Evolutionary conservation across 805 yeast species (phyloP), one percentile per base, ranked within the genome.

Genomic region (Wickerhamiella qilinensis): DNA sequence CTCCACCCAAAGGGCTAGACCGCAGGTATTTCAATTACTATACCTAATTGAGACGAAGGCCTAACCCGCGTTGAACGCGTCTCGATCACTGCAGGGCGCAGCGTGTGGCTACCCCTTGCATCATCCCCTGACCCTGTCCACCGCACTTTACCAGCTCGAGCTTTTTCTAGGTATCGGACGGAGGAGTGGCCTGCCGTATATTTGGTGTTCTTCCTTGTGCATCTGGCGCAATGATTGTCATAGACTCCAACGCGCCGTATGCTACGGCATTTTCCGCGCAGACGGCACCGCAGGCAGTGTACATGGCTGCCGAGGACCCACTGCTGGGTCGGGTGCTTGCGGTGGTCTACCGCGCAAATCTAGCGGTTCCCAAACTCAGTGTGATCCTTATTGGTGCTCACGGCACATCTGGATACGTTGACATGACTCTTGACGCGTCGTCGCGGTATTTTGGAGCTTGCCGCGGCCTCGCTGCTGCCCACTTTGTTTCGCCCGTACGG

Each of bases 371-470:
- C 12, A 43, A 44, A 30, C 52, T 57, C 20, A 50, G 57, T 16
- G 54, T 57, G 2, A 43, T 60, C 12, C 44, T 60, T 9, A 39
- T 60, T 12, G 54, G 60, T 19, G 39, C 55, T 40, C 75, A 73
- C 44, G 97, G 96, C 1, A 67, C 73, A 29, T 63, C 77, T 3
- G 65, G 70, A 21, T 71, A 71, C 47, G 65, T 68, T 22, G 64
- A 75, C 17, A 57, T 84, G 49, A 71, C 81, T 2, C 54, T 81
- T 9, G 69, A 67, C 33, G 51, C 63, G 0, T 58, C 67, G 34
- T 82, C 94, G 2, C 65, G 78, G 37, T 88, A 74, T 54, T 82
- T 69, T 60, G 85, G 80, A 1, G 91, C 94, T 1, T 71, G 86
- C 46, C 71, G 75, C 49, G 84, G 83, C 49, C 60, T 88, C 34